A percentile compares a stretch with the other conserved stretches of the same genome.
Conservation (phyloP, 2,329 filamentous ascomycete genomes). For the Venturia asperata region DNA sequence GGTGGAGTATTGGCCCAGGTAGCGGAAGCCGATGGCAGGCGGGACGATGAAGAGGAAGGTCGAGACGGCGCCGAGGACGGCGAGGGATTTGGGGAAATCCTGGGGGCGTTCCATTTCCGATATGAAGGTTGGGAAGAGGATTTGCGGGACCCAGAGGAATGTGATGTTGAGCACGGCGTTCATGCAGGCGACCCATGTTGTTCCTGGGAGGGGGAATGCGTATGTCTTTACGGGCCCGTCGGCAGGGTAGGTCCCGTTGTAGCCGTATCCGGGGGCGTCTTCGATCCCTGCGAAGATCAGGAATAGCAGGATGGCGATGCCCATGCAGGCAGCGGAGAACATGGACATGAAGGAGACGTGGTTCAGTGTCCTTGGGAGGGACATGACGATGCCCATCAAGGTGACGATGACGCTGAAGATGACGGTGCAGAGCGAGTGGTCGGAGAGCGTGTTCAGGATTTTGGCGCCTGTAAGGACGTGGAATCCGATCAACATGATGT, state of each 20-base stretch:
- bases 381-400: constrained; percentile 43
- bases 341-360: constrained; percentile 48
- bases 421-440: constrained; percentile 44
- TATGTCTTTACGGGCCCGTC: constrained; percentile 41
- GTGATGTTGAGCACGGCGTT: constrained; percentile 46
- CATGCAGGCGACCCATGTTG: constrained; percentile 42
- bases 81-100: constrained; percentile 46
- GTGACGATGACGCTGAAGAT: constrained; percentile 42
- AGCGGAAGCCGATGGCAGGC: constrained; percentile 43
- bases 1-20: constrained; percentile 44
- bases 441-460: constrained; percentile 43
- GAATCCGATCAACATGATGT: constrained; percentile 46
- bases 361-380: constrained; percentile 39
- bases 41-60: constrained; percentile 45
- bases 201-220: constrained; percentile 41
- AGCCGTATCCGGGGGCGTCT: constrained; percentile 38
- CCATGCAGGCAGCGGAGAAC: constrained; percentile 45
- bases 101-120: constrained; percentile 44
- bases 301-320: constrained; percentile 44
- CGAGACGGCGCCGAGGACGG: constrained; percentile 40
- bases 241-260: constrained; percentile 41
- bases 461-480: constrained; percentile 45
- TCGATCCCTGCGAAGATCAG: constrained; percentile 44
- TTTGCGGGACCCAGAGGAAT: constrained; percentile 45
- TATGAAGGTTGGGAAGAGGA: constrained; percentile 47